A percentile compares a stretch with the other conserved stretches of the same genome.
These are phyloP conservation scores for Elongisporangium senticosum DNA, from an alignment of 352 stramenopile genomes.

Conservation along the genomic window DNA sequence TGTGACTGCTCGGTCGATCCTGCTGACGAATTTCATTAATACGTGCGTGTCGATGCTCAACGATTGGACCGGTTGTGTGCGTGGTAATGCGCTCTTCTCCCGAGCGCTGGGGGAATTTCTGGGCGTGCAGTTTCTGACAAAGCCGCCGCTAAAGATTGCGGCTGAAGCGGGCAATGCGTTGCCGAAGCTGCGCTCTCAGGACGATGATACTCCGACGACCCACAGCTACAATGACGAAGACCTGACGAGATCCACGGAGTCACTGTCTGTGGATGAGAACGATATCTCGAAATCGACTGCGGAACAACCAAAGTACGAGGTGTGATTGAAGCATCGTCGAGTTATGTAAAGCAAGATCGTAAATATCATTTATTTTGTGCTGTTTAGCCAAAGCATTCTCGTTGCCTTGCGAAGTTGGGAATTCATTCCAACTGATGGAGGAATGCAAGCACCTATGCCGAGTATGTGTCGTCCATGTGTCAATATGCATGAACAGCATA, in stretches of 20 bases:
- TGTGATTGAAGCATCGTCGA: background rate
- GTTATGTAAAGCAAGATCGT: background rate
- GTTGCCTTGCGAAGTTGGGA: no score
- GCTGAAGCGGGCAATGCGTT: background rate
- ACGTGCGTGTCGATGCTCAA: background rate
- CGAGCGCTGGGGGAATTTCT: background rate
- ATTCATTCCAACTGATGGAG: no score
- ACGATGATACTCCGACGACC: background rate
- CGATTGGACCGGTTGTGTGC: background rate
- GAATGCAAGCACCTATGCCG: no score
- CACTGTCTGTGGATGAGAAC: background rate
- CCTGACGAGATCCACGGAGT: background rate
- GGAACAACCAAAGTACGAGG: background rate
- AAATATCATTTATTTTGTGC: background rate
- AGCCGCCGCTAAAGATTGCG: background rate
- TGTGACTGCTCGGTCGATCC: background rate
- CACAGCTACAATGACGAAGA: background rate
- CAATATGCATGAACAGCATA: no score
- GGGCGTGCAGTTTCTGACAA: background rate
- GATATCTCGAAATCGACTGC: background rate
- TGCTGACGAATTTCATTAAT: background rate
- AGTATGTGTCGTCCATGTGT: no score
- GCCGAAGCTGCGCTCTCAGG: background rate
- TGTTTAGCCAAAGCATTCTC: no score
- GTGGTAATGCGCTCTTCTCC: background rate